Conservation (phyloP, 2,329 filamentous ascomycete species). For the Sporothrix dimorphospora region DNA sequence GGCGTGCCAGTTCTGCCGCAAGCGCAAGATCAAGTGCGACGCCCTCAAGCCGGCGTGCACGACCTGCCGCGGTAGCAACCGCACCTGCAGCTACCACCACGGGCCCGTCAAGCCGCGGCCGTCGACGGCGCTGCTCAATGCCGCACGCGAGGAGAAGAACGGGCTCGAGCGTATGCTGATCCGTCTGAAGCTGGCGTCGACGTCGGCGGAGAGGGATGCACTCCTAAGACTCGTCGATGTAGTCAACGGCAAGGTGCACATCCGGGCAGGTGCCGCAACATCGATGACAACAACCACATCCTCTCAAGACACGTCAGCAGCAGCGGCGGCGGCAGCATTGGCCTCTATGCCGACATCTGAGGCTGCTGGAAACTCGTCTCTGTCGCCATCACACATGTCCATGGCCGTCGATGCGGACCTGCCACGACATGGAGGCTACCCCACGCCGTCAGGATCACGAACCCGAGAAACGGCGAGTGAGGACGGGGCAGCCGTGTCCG, state of each 20-base stretch:
- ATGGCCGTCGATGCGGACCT: background rate
- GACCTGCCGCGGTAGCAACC: slow-evolving; percentile 27
- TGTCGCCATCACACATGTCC: background rate
- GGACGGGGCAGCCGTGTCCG: background rate
- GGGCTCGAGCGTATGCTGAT: slow-evolving; percentile 26
- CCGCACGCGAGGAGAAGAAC: slow-evolving; percentile 20
- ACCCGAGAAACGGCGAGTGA: slow-evolving; percentile 6
- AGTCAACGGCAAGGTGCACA: slow-evolving; percentile 18
- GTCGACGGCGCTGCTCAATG: slow-evolving; percentile 28
- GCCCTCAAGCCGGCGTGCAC: slow-evolving; percentile 25
- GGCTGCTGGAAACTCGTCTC: background rate
- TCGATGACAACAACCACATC: background rate
- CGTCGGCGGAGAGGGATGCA: slow-evolving; percentile 9
- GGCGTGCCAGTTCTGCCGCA: slow-evolving; percentile 29
- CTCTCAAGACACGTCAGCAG: background rate
- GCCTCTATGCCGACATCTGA: slow-evolving; percentile 10
- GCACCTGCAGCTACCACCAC: slow-evolving; percentile 28
- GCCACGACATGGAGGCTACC: slow-evolving; percentile 1
- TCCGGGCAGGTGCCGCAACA: background rate
- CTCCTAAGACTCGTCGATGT: slow-evolving; percentile 19
- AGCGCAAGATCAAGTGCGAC: slow-evolving; percentile 30
- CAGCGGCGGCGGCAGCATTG: background rate
- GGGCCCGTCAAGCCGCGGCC: slow-evolving; percentile 26
- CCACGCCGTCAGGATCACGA: slow-evolving; percentile 11
- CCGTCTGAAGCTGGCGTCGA: slow-evolving; percentile 16